A percentile compares a stretch with the other conserved stretches of the same genome.
phyloP scores from a whole-genome alignment of 2,329 filamentous ascomycete genomes.

The Metarhizium guizhouense region DNA sequence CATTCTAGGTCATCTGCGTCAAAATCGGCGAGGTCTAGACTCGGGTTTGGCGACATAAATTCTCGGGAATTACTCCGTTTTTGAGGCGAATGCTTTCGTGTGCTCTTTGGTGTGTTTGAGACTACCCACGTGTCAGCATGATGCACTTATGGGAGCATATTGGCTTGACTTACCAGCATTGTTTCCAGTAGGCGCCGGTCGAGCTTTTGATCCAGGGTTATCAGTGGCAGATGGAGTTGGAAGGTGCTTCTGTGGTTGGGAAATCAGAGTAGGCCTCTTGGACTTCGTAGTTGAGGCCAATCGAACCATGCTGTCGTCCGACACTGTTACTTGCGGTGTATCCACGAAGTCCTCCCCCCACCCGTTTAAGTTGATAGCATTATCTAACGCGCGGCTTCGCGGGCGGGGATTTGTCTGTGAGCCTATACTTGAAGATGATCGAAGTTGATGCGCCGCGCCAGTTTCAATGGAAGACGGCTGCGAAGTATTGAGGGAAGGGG shows the following conservation, averaged over 20 bases:
- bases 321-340: slow-evolving; percentile 17
- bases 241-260: slow-evolving; percentile 31
- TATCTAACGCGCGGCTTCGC: slow-evolving; percentile 2
- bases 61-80: slow-evolving; percentile 14
- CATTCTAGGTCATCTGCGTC: slow-evolving; percentile 26
- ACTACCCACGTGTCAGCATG: background rate
- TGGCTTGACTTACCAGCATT: slow-evolving; percentile 5
- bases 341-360: slow-evolving; percentile 14
- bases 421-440: background rate
- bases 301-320: slow-evolving; percentile 33
- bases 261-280: slow-evolving; percentile 35
- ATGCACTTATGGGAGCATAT: background rate
- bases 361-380: slow-evolving; percentile 15
- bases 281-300: slow-evolving; percentile 33
- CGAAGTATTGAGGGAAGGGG: slow-evolving; percentile 14
- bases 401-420: background rate
- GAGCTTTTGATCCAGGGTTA: slow-evolving; percentile 12
- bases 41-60: slow-evolving; percentile 11
- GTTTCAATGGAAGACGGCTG: slow-evolving; percentile 15
- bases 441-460: background rate
- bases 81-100: slow-evolving; percentile 15
- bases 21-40: slow-evolving; percentile 25
- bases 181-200: slow-evolving; percentile 5
- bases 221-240: slow-evolving; percentile 27
- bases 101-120: slow-evolving; percentile 11